phyloP scores from a whole-genome alignment of 306 rosid species.

The Cyclanthera cordifolia region DNA sequence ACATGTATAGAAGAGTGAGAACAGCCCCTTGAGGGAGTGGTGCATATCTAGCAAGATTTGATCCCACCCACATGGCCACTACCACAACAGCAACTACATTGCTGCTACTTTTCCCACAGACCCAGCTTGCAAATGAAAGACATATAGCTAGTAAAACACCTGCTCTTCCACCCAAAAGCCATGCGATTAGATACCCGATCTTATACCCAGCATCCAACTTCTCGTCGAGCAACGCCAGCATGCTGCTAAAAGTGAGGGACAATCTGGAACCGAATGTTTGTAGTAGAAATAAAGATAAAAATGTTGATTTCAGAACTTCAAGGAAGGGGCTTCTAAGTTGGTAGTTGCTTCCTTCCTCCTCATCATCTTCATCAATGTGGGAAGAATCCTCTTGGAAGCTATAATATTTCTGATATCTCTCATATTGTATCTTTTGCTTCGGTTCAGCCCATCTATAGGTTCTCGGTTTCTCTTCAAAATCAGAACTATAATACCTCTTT shows the following conservation, averaged over 20 bases:
- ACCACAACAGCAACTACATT: constrained; percentile 58
- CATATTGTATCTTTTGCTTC: constrained; percentile 36
- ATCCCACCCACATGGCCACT: constrained; percentile 79
- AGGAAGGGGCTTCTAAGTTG: constrained; percentile 45
- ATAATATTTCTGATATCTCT: constrained; percentile 35
- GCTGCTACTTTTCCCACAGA: constrained; percentile 83
- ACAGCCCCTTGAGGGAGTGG: constrained; percentile 76
- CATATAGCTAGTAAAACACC: constrained; percentile 69
- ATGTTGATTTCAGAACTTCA: constrained; percentile 54
- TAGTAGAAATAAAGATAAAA: constrained; percentile 46
- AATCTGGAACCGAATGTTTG: constrained; percentile 48
- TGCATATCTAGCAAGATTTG: constrained; percentile 54
- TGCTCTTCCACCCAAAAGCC: constrained; percentile 71
- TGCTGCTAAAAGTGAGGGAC: constrained; percentile 64
- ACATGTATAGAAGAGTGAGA: constrained; percentile 83
- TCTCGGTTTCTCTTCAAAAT: constrained; percentile 42
- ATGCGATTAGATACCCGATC: constrained; percentile 60
- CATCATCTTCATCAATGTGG: constrained; percentile 34
- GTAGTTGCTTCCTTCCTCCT: constrained; percentile 23
- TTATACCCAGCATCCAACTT: constrained; percentile 63
- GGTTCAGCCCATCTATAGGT: constrained; percentile 48
- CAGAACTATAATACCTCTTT: constrained; percentile 37
- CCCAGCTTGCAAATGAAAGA: constrained; percentile 82
- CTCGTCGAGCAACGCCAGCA: constrained; percentile 57
- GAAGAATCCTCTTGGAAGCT: constrained; percentile 26